Evolutionary conservation across 306 rosid species (phyloP).

Genomic region (Quercus agrifolia): DNA sequence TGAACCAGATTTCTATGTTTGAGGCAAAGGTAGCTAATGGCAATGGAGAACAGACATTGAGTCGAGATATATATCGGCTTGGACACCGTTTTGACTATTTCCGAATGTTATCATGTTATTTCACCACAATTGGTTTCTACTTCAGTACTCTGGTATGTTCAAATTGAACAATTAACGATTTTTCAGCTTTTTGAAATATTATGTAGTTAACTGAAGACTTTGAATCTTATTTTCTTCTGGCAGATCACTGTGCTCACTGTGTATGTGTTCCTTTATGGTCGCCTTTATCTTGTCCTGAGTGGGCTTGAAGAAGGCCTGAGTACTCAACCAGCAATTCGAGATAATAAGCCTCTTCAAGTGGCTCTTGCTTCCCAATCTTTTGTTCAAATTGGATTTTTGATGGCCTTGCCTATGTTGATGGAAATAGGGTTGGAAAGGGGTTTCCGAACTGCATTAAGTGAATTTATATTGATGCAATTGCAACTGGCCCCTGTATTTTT

Average conservation of each 20-base stretch:
- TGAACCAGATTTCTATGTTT: conserved; percentile 97
- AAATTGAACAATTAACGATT: not conserved
- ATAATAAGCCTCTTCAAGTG: conserved; percentile 96
- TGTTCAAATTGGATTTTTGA: conserved; percentile 93
- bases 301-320: conserved; percentile 94
- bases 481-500: conserved; percentile 97
- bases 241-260: conserved; percentile 97
- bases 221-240: conserved; percentile 23
- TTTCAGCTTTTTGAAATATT: not conserved
- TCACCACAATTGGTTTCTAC: conserved; percentile 96
- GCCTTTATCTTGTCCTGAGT: conserved; percentile 93
- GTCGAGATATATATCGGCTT: conserved; percentile 95
- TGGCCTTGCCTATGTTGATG: conserved; percentile 98
- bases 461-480: conserved; percentile 89
- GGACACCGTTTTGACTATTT: conserved; percentile 98
- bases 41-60: conserved; percentile 92
- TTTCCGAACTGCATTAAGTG: conserved; percentile 94
- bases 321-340: conserved; percentile 69
- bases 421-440: conserved; percentile 98
- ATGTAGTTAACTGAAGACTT: conserved; percentile 7
- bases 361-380: conserved; percentile 97
- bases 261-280: conserved; percentile 91
- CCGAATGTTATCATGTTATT: conserved; percentile 92
- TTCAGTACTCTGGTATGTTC: conserved; percentile 77
- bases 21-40: conserved; percentile 99